Base-by-base conservation (phyloP, 1,139 yeast species). In the Geotrichum armillariae region DNA sequence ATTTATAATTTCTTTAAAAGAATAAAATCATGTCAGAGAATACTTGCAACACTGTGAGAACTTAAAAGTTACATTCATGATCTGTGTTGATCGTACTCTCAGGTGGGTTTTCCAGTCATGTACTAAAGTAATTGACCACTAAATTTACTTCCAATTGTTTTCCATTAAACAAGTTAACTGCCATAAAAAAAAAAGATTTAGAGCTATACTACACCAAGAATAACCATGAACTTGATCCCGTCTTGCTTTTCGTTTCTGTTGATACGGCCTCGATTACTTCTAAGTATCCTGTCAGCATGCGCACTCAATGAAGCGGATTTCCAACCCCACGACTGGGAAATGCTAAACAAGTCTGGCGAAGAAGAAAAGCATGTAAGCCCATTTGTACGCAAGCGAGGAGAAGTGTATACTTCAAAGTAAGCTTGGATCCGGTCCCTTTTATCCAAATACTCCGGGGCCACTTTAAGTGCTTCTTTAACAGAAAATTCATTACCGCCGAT, bases 241-340 rank as follows among this genome's bases (percentile, higher is more conserved):
- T 73, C 78, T 27, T 22, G 8, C 22, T 38, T 18, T 8, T 36
- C 18, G 8, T 9, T 18, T 29, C n/a, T 18, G 7, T 17, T 31
- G n/a, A 9, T 12, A 27, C 23, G 5, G 27, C 31, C 29, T 12
- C 43, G 25, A 18, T 16, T 29, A 21, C 20, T 12, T 38, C 23
- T 14, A 17, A n/a, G 21, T 35, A 37, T 21, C n/a, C 73, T 74
- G 31, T 72, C 74, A 36, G 73, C 70, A 55, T 74, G 73, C 3
- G 72, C 65, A 50, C 78, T 75, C 72, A 76, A 69, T 37, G 76
- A 73, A 46, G 73, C 72, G 52, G 77, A 73, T 52, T 75, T 76
- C 81, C 66, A 77, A 1, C 81, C 82, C 82, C 82, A 78, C 48
- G 79, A 74, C 59, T 77, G 81, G 1, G 79, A 72, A 47, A 71